phyloP scores from a whole-genome alignment of 2,329 filamentous ascomycete genomes.

The Penicillium oxalicum region DNA sequence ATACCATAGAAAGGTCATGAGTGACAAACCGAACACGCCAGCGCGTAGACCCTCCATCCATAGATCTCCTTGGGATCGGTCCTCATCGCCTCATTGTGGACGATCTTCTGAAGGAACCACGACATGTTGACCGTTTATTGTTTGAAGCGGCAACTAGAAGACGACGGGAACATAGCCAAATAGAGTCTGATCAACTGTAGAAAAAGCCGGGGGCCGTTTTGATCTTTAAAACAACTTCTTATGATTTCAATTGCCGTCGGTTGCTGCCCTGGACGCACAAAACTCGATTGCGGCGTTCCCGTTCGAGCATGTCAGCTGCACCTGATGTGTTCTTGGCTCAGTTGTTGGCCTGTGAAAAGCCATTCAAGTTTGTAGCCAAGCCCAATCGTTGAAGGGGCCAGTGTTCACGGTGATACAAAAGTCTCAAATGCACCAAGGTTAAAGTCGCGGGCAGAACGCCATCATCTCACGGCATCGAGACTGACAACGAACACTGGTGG shows the following conservation, averaged over 20 bases:
- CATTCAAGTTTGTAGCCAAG: constrained; percentile 4
- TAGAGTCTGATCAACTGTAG: no score
- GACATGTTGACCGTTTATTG: constrained; percentile 31
- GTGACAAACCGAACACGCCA: constrained; percentile 51
- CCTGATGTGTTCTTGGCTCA: constrained; percentile 2
- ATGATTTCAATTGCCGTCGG: constrained; percentile 4
- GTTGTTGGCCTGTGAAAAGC: constrained; percentile 6
- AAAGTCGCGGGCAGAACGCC: no score
- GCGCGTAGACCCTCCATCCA: constrained; percentile 61
- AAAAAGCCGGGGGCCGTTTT: no score
- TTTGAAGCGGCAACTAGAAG: constrained; percentile 12
- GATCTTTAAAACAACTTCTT: no score
- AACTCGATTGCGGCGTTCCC: background rate
- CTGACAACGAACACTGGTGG: no score
- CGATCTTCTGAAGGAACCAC: constrained; percentile 49
- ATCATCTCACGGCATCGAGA: no score
- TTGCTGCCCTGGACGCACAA: constrained; percentile 4
- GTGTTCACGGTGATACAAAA: constrained; percentile 14
- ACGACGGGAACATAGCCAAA: background rate
- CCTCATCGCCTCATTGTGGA: constrained; percentile 67
- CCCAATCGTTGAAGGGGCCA: constrained; percentile 8
- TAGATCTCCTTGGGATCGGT: constrained; percentile 62
- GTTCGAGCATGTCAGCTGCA: constrained; percentile 2
- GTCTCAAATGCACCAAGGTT: no score
- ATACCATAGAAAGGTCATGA: background rate